A percentile compares a stretch with the other conserved stretches of the same genome.
Evolutionary conservation across 306 rosid species (phyloP).

Genomic region (Quercus aquifolioides): DNA sequence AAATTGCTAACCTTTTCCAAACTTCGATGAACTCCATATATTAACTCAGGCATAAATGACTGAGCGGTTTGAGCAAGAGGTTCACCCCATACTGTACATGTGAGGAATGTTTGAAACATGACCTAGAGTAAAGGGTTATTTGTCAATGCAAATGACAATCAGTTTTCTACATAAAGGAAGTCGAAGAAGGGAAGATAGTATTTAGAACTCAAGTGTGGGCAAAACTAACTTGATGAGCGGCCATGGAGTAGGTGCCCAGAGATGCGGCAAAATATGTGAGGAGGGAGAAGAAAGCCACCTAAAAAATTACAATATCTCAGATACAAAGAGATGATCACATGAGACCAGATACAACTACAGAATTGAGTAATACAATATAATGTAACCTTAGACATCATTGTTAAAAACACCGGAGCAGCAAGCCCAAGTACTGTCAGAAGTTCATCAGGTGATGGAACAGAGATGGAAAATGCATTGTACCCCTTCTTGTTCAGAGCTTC

Average conservation of each 20-base stretch:
- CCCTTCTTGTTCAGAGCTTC: constrained; percentile 68
- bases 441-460: constrained; percentile 70
- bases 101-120: constrained; percentile 76
- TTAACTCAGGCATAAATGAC: constrained; percentile 85
- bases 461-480: constrained; percentile 58
- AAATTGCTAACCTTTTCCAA: constrained; percentile 65
- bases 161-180: constrained; percentile 16
- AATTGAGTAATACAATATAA: constrained; percentile 5
- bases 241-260: constrained; percentile 84
- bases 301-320: constrained; percentile 13
- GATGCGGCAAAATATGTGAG: constrained; percentile 79
- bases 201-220: constrained; percentile 4
- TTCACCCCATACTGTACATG: constrained; percentile 94
- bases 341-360: constrained; percentile 8
- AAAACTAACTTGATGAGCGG: constrained; percentile 86
- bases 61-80: constrained; percentile 98
- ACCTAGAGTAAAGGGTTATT: constrained; percentile 50
- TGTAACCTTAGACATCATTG: constrained; percentile 80
- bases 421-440: constrained; percentile 47
- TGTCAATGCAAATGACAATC: constrained; percentile 19
- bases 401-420: constrained; percentile 81
- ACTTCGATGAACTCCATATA: constrained; percentile 60
- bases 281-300: constrained; percentile 85
- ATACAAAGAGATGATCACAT: not conserved
- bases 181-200: constrained; percentile 11